Evolutionary conservation across 768 basidiomycete genomes (phyloP).

Genomic region (Leucocoprinus sp.): DNA sequence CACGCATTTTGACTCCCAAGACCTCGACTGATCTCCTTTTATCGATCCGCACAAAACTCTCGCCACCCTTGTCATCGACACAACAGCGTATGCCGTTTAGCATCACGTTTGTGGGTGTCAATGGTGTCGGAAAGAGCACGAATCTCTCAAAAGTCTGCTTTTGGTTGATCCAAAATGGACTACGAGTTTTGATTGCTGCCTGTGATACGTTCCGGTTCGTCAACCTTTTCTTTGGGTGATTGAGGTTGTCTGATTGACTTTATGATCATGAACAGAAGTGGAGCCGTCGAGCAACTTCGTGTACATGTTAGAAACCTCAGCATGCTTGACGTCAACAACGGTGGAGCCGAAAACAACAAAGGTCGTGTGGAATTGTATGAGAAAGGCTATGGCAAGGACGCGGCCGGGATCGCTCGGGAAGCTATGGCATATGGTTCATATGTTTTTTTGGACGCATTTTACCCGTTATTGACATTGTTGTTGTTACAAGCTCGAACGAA

Average conservation of each 20-base stretch:
- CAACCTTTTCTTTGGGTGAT: background rate
- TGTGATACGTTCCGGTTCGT: conserved; percentile 92
- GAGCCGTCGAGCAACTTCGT: conserved; percentile 94
- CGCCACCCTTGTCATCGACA: conserved; percentile 62
- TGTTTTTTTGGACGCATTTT: conserved; percentile 16
- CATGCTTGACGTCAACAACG: conserved; percentile 67
- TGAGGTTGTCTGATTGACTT: no score
- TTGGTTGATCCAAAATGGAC: conserved; percentile 94
- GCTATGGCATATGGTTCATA: conserved; percentile 89
- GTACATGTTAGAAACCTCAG: conserved; percentile 94
- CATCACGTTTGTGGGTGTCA: conserved; percentile 96
- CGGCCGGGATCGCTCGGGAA: conserved; percentile 96
- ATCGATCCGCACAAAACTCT: conserved; percentile 84
- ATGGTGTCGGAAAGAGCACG: conserved; percentile 98
- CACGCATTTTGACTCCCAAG: conserved; percentile 91
- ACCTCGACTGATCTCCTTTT: conserved; percentile 94
- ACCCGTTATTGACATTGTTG: no score
- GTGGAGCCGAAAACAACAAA: conserved; percentile 61
- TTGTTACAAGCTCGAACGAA: conserved; percentile 85
- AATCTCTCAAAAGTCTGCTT: conserved; percentile 98
- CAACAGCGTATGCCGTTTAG: conserved; percentile 82
- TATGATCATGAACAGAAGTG: conserved; percentile 47
- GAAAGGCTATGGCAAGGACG: conserved; percentile 96
- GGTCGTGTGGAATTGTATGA: conserved; percentile 89
- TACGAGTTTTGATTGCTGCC: conserved; percentile 92